Base-by-base conservation (phyloP, 2,329 filamentous ascomycete genomes). In the Aspergillus hortae region DNA sequence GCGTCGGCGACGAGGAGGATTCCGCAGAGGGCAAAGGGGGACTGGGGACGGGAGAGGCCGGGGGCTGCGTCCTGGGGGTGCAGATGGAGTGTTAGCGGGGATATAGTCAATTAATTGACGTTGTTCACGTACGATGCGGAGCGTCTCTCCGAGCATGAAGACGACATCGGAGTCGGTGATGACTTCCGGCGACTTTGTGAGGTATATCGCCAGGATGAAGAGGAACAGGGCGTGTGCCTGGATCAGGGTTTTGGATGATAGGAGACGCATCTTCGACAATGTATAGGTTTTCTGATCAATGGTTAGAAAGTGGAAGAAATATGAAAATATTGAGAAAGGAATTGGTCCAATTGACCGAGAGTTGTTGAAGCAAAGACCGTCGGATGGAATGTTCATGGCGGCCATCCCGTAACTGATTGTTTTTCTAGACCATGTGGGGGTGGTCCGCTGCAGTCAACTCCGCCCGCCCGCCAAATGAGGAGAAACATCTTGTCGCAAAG, bases 191-290 rank as follows among this genome's bases (percentile, higher is more conserved):
- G 80, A 85, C 40, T 83, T 87, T 63, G 95, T 79, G 74, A 96
- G 87, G 76, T 94, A 90, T 73, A 87, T 91, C 63, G 86, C 90
- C 45, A 94, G 77, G 5, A 89, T 89, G 58, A 96, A 73, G 74
- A 96, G 89, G 76, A 94, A 90, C 67, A 95, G 81, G 61, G 88
- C 88, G 61, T 96, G 77, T 48, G 85, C 86, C 61, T 89, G 87
- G 62, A 96, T 87, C 70, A 96, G 86, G 7, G 87, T 89, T 66
- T 82, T 87, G 55, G 86, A 85, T 2, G 89, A 91, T 65, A 96
- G 81, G 69, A 95, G 78, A 30, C 84, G 87, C 92, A 96, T 96
- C 56, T 48, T 77, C 7, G 10, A 46, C 30, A 32, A 19, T 44
- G 27, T 42, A 44, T 38, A 40, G 25, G 21, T 32, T 44, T 33